Evolutionary conservation across 2,329 filamentous ascomycete species (phyloP), one percentile per base, ranked within the genome.

Genomic region (Hypoxylon sp.): DNA sequence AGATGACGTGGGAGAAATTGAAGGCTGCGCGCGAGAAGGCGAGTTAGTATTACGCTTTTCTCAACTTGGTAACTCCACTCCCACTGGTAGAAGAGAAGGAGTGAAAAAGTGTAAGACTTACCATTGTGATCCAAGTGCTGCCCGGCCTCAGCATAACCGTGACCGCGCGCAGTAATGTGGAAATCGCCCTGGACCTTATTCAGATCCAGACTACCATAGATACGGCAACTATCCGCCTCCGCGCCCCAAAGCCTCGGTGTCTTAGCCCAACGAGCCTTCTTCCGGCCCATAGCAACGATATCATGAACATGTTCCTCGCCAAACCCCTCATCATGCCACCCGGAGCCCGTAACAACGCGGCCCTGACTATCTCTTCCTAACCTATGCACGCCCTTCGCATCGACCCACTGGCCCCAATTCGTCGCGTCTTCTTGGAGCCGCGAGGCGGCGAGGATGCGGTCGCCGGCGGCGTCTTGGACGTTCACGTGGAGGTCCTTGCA

Each of bases 171-270:
- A 1, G 96, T 99, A 76, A 99, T 96, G 79, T 99, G 96, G 78
- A 99, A 98, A 80, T 99, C 95, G 3, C 95, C 96, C 81, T 98
- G 95, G 48, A 99, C 96, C 83, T 97, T 97, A 81, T 99, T 99
- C 73, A 97, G 87, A 73, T 97, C 92, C 79, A 99, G 80, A 75
- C 90, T 97, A 35, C 96, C 96, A 80, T 89, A 99, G 70, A 99
- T 90, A 52, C 96, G 89, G 80, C 96, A 99, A 69, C 92, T 92
- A 79, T 97, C 92, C 14, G 86, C 81, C 22, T 76, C 75, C 22
- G 63, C 74, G 3, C 83, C 82, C 78, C 85, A 86, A 17, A 96
- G 76, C 66, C 83, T 86, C 1, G 94, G 94, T 1, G 94, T 96
- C 86, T 92, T 94, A 37, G 87, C 86, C 83, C 90, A 91, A 78